Percentiles rank a stretch among this genome's conserved stretches.
These are phyloP conservation scores for Phytophthora multivora DNA, from an alignment of 352 stramenopile genomes.

Conservation along the genomic window DNA sequence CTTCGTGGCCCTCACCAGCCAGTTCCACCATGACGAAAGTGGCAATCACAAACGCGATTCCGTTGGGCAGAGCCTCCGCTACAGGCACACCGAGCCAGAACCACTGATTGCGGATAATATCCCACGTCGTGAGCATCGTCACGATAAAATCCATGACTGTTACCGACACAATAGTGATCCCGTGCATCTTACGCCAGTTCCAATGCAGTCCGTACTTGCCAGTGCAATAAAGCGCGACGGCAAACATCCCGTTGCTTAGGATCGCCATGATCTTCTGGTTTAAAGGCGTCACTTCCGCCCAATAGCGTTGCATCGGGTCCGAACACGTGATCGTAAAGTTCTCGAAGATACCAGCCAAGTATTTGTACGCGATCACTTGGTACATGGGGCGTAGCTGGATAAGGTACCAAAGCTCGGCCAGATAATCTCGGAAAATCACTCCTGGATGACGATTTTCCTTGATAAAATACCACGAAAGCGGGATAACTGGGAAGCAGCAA, in stretches of 20 bases:
- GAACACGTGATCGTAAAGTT: conserved; percentile 35
- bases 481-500: conserved; percentile 41
- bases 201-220: conserved; percentile 40
- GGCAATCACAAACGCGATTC: conserved; percentile 44
- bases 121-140: conserved; percentile 40
- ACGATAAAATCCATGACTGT: conserved; percentile 33
- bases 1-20: conserved; percentile 45
- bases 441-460: conserved; percentile 40
- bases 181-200: conserved; percentile 42
- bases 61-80: conserved; percentile 33
- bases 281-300: conserved; percentile 33
- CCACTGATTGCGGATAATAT: conserved; percentile 53
- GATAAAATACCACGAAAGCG: conserved; percentile 53
- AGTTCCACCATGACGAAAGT: conserved; percentile 56
- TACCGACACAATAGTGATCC: conserved; percentile 24
- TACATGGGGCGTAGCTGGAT: conserved; percentile 41
- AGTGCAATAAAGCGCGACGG: conserved; percentile 32
- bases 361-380: conserved; percentile 48
- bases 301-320: conserved; percentile 32
- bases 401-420: conserved; percentile 39
- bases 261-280: conserved; percentile 40
- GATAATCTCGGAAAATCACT: conserved; percentile 39
- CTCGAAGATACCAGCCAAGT: conserved; percentile 38
- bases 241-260: conserved; percentile 36
- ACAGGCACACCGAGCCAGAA: conserved; percentile 47